Percentiles rank a stretch among this genome's conserved stretches.
Evolutionary conservation across 1,284 basidiomycete species (phyloP).

Genomic region (Naganishia sp.): DNA sequence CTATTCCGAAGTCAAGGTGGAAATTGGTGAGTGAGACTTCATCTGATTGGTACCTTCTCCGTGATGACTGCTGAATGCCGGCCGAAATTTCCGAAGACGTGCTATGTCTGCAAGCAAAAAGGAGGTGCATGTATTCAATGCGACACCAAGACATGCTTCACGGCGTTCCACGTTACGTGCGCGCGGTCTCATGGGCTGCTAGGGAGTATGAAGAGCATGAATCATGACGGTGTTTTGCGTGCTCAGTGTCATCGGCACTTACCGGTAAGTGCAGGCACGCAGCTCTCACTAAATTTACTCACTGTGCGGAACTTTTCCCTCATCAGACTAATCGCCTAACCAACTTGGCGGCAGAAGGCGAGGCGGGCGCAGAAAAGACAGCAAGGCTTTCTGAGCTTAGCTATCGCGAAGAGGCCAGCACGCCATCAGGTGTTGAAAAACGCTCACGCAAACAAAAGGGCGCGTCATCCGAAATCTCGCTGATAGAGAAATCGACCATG

Average conservation of each 20-base stretch:
- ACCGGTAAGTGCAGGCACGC: constrained; percentile 62
- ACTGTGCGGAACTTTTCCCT: background rate
- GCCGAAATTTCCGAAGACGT: constrained; percentile 62
- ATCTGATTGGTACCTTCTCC: background rate
- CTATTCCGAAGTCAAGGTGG: constrained; percentile 88
- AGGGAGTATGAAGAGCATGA: constrained; percentile 79
- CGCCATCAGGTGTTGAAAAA: constrained; percentile 9
- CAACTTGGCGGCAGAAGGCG: constrained; percentile 10
- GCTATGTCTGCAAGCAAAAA: constrained; percentile 77
- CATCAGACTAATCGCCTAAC: constrained; percentile 21
- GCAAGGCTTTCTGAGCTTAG: constrained; percentile 8
- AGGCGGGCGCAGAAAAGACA: constrained; percentile 19
- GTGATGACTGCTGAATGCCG: background rate
- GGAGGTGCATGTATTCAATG: constrained; percentile 97
- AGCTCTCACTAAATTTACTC: background rate
- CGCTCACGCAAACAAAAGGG: constrained; percentile 26
- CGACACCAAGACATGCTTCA: constrained; percentile 84
- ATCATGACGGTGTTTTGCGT: constrained; percentile 58
- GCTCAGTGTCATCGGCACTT: constrained; percentile 87
- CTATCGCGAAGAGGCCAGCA: constrained; percentile 3
- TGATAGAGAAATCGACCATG: background rate
- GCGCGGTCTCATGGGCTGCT: constrained; percentile 80
- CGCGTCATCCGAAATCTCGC: background rate
- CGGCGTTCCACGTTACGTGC: constrained; percentile 94
- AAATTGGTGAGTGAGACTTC: constrained; percentile 69